These are phyloP conservation scores for Verticillium longisporum DNA, from an alignment of 2,329 filamentous ascomycete species.

Conservation along the genomic window DNA sequence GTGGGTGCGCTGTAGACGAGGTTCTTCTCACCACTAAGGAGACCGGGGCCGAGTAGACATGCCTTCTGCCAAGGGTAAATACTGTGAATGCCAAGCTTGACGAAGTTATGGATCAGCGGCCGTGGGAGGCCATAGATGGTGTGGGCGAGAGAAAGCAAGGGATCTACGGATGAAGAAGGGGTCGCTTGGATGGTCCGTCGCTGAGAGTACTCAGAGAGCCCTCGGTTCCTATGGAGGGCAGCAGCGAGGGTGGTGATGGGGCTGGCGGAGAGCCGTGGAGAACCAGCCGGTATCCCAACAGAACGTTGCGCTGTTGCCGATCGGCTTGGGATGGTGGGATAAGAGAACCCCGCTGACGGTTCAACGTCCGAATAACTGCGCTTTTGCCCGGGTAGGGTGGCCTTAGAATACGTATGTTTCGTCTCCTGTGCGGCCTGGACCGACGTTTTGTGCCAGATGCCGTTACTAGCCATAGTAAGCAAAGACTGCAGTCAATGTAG, in stretches of 20 bases:
- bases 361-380: conserved; percentile 18
- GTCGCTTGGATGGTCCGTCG: conserved; percentile 44
- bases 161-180: conserved; percentile 43
- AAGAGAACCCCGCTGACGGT: conserved; percentile 1
- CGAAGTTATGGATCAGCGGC: conserved; percentile 57
- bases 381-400: conserved; percentile 42
- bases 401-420: conserved; percentile 28
- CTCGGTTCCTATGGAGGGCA: conserved; percentile 7
- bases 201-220: conserved; percentile 49
- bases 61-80: conserved; percentile 79
- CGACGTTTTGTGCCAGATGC: conserved; percentile 42
- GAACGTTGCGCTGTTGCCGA: conserved; percentile 24
- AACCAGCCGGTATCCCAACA: conserved; percentile 21
- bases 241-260: conserved; percentile 32
- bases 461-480: conserved; percentile 28
- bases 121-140: conserved; percentile 55
- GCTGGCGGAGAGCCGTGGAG: conserved; percentile 32
- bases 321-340: conserved; percentile 1
- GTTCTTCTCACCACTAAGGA: conserved; percentile 59
- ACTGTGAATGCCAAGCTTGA: conserved; percentile 57
- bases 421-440: conserved; percentile 37
- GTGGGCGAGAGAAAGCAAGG: conserved; percentile 55
- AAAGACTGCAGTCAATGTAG: neutral
- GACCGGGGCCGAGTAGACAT: conserved; percentile 60
- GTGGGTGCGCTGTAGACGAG: conserved; percentile 77